These are phyloP conservation scores for Bauhinia variegata DNA, from an alignment of 306 rosid species.

Conservation along the genomic window DNA sequence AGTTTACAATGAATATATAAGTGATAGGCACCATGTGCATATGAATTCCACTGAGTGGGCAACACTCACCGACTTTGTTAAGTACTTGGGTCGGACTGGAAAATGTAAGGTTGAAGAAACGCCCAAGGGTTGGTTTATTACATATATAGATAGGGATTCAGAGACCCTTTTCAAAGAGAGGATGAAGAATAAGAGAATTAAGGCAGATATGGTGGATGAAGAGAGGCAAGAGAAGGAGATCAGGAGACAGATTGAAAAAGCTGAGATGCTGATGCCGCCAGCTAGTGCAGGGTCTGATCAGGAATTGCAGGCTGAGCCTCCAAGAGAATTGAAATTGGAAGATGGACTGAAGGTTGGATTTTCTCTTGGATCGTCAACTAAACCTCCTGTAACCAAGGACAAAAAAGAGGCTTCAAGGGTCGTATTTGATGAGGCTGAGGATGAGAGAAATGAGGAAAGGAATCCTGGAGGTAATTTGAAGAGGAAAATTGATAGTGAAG, in stretches of 20 bases:
- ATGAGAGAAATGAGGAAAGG: conserved; percentile 42
- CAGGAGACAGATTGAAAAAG: conserved; percentile 78
- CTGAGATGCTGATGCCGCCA: conserved; percentile 51
- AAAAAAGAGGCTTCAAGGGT: conserved; percentile 46
- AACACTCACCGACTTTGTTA: conserved; percentile 81
- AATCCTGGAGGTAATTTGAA: conserved; percentile 40
- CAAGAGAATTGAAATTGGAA: conserved; percentile 61
- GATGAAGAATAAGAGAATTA: conserved; percentile 70
- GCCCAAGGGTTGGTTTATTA: conserved; percentile 96
- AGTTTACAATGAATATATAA: conserved; percentile 86
- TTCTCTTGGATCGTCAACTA: conserved; percentile 60
- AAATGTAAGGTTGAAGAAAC: conserved; percentile 94
- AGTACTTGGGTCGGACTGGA: conserved; percentile 79
- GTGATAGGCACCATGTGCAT: conserved; percentile 78
- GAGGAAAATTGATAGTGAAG: conserved; percentile 22
- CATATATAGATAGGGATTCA: conserved; percentile 76
- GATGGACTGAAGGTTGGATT: conserved; percentile 75
- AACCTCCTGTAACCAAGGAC: conserved; percentile 46
- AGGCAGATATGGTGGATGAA: conserved; percentile 77
- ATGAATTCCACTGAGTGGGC: conserved; percentile 91
- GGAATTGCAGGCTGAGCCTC: conserved; percentile 40
- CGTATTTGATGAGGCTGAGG: conserved; percentile 70
- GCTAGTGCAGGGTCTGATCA: conserved; percentile 43
- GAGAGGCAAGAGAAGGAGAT: conserved; percentile 91
- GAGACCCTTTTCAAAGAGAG: conserved; percentile 82